These are phyloP conservation scores for Globisporangium megalacanthum DNA, from an alignment of 352 stramenopile genomes.

Conservation along the genomic window DNA sequence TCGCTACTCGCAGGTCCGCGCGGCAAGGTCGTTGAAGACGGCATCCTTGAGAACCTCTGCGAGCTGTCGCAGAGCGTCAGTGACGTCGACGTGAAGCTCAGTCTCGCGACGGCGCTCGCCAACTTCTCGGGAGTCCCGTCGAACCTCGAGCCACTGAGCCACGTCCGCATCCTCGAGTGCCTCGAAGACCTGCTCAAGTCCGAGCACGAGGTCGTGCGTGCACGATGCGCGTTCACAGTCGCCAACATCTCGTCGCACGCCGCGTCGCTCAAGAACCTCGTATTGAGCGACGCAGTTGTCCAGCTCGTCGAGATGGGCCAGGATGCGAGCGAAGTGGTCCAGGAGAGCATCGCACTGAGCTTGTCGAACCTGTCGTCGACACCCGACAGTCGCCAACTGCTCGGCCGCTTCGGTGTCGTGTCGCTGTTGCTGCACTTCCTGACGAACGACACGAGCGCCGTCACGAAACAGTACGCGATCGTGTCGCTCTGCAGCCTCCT, in stretches of 20 bases:
- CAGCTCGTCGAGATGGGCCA: constrained; percentile 61
- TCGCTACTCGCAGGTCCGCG: constrained; percentile 62
- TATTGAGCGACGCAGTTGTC: constrained; percentile 53
- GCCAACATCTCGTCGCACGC: constrained; percentile 71
- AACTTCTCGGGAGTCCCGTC: constrained; percentile 71
- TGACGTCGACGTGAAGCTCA: constrained; percentile 39
- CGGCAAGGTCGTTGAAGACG: constrained; percentile 73
- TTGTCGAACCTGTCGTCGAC: constrained; percentile 70
- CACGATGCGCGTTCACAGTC: constrained; percentile 68
- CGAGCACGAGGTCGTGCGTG: constrained; percentile 56
- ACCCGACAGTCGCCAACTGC: constrained; percentile 45
- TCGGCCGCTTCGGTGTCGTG: constrained; percentile 60
- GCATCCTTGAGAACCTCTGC: constrained; percentile 72
- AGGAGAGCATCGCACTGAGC: constrained; percentile 72
- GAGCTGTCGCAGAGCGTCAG: constrained; percentile 41
- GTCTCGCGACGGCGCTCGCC: constrained; percentile 67
- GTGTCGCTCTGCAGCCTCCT: constrained; percentile 69
- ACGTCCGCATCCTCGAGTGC: constrained; percentile 63
- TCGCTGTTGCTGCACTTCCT: constrained; percentile 68
- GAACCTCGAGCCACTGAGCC: constrained; percentile 66
- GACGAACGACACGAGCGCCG: constrained; percentile 39
- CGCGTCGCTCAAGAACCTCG: constrained; percentile 57
- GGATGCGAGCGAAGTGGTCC: constrained; percentile 40
- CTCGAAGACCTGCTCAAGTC: constrained; percentile 71
- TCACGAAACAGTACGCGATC: constrained; percentile 66